phyloP scores from a whole-genome alignment of 2,329 filamentous ascomycete genomes.

The Diaporthe vaccinii region DNA sequence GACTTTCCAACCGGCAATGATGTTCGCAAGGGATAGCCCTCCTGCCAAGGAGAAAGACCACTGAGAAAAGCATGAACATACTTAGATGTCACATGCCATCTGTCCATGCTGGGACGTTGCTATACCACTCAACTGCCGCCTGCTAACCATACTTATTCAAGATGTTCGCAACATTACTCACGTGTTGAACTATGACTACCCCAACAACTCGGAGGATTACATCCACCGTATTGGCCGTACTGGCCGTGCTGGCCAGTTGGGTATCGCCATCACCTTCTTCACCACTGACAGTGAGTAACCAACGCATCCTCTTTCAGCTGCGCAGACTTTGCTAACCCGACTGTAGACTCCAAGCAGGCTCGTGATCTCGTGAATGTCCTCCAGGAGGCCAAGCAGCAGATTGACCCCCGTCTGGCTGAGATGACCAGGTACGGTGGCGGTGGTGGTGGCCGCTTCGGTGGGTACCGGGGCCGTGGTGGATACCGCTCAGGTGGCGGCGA shows the following conservation, averaged over 20 bases:
- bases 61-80: slow-evolving; percentile 63
- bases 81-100: slow-evolving; percentile 59
- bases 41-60: slow-evolving; percentile 68
- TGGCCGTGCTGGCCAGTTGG: slow-evolving; percentile 92
- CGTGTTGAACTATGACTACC: slow-evolving; percentile 99
- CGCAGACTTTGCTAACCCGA: slow-evolving; percentile 52
- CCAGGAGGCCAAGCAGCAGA: slow-evolving; percentile 96
- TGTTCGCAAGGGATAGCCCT: slow-evolving; percentile 73
- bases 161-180: slow-evolving; percentile 99
- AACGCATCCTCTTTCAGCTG: background rate
- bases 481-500: slow-evolving; percentile 56
- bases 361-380: slow-evolving; percentile 95
- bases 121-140: slow-evolving; percentile 67
- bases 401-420: slow-evolving; percentile 94
- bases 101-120: slow-evolving; percentile 73
- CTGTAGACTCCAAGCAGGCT: slow-evolving; percentile 87
- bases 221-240: slow-evolving; percentile 98
- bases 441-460: slow-evolving; percentile 80
- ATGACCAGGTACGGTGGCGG: slow-evolving; percentile 95
- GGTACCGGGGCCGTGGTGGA: slow-evolving; percentile 74
- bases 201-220: slow-evolving; percentile 99
- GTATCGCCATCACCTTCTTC: slow-evolving; percentile 98
- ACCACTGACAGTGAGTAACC: slow-evolving; percentile 94
- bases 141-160: slow-evolving; percentile 86
- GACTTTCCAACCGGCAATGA: slow-evolving; percentile 62